Evolutionary conservation across 2,329 filamentous ascomycete genomes (phyloP).

Genomic region (Fusarium sp.): DNA sequence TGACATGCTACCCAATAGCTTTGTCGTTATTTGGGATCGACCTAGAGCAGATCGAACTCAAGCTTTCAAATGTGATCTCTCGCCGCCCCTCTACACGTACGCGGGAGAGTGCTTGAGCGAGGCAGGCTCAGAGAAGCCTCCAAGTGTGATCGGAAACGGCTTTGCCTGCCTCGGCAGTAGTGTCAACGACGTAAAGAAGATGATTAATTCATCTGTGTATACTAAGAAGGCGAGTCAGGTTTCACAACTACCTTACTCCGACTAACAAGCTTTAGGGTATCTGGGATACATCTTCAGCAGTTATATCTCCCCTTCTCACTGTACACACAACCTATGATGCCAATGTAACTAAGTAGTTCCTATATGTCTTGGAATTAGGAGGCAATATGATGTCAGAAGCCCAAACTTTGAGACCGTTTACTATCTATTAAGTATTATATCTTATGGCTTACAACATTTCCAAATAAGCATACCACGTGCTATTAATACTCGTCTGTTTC

Average conservation of each 20-base stretch:
- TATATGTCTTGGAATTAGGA: no score
- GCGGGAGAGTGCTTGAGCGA: slow-evolving; percentile 7
- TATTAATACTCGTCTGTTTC: no score
- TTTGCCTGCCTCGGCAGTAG: not conserved
- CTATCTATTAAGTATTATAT: no score
- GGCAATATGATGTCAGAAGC: no score
- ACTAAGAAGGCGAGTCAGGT: not conserved
- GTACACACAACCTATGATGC: not conserved
- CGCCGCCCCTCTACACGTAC: not conserved
- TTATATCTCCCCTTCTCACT: not conserved
- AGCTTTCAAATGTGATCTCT: not conserved
- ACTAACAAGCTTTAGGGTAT: not conserved
- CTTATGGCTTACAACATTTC: no score
- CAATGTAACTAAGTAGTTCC: slow-evolving; percentile 24
- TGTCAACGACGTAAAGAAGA: not conserved
- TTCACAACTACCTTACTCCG: not conserved
- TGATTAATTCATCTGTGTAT: slow-evolving; percentile 7
- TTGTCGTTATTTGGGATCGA: slow-evolving; percentile 7
- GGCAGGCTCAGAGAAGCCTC: not conserved
- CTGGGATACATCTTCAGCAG: slow-evolving; percentile 2
- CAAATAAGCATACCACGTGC: no score
- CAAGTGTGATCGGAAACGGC: not conserved
- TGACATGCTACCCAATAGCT: not conserved
- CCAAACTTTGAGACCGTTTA: no score
- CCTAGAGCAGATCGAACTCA: not conserved